phyloP scores from a whole-genome alignment of 257 asterid species.

The Solanum chaucha region DNA sequence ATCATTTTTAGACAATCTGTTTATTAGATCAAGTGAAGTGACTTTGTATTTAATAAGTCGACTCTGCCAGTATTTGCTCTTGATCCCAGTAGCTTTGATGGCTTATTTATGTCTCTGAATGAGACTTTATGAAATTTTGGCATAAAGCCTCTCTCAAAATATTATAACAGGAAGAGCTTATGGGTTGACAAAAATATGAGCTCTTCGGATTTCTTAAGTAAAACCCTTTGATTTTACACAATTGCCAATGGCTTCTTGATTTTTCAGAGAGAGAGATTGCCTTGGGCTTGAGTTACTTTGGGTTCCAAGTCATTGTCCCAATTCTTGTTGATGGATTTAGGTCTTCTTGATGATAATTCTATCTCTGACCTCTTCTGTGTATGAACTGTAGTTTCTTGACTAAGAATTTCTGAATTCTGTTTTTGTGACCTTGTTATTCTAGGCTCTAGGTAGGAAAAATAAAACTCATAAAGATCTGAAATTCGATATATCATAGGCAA shows the following conservation, averaged over 20 bases:
- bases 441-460: neutral
- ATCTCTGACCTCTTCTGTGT: neutral
- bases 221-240: neutral
- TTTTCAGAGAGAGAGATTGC: neutral
- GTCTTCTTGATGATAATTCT: neutral
- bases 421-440: neutral
- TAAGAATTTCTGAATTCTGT: neutral
- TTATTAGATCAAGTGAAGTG: neutral
- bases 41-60: neutral
- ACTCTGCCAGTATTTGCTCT: neutral
- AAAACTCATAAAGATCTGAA: neutral
- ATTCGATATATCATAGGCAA: neutral
- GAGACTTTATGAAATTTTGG: neutral
- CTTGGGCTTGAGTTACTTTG: neutral
- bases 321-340: neutral
- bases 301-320: neutral
- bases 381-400: neutral
- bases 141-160: neutral
- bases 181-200: neutral
- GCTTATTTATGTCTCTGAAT: neutral
- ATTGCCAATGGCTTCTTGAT: neutral
- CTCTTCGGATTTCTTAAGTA: neutral
- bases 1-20: neutral
- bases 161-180: neutral
- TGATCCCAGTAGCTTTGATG: neutral